Conservation (phyloP, 495 filamentous ascomycete species). For the Darksidea phi region DNA sequence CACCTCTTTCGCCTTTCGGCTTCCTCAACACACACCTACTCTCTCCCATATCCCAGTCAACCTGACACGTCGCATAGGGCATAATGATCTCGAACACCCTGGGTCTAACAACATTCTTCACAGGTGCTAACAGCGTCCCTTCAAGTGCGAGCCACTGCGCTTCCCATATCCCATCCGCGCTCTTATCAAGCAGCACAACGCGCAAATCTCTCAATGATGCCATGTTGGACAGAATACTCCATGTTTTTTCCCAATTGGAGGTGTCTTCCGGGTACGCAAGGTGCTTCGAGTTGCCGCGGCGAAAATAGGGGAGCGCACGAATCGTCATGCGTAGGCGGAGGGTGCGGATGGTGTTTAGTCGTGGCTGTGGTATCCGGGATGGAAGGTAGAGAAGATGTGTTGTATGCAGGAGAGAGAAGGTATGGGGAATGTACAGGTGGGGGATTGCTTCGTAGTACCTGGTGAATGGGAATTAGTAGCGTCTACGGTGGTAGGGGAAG, state of each 20-base stretch:
- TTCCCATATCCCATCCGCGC: conserved; percentile 20
- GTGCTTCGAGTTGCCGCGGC: conserved; percentile 3
- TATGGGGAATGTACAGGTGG: conserved; percentile 23
- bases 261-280: conserved; percentile 34
- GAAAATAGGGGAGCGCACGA: conserved; percentile 28
- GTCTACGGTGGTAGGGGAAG: no score
- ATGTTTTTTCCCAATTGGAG: conserved; percentile 21
- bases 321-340: conserved; percentile 30
- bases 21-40: conserved; percentile 18
- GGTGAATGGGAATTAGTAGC: no score
- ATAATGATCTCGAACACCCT: conserved; percentile 25
- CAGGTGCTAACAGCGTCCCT: conserved; percentile 16
- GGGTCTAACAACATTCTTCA: conserved; percentile 21
- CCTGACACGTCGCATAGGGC: conserved; percentile 25
- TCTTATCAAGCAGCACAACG: conserved; percentile 27
- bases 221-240: conserved; percentile 25
- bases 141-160: conserved; percentile 18
- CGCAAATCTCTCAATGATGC: conserved; percentile 18
- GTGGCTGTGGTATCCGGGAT: conserved; percentile 12
- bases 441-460: conserved; percentile 32
- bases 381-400: conserved; percentile 34
- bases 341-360: conserved; percentile 24
- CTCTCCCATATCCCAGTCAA: conserved; percentile 18
- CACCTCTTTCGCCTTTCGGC: conserved; percentile 3
- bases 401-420: conserved; percentile 30